phyloP scores from a whole-genome alignment of 2,329 filamentous ascomycete species.

The Hysterium pulicare region DNA sequence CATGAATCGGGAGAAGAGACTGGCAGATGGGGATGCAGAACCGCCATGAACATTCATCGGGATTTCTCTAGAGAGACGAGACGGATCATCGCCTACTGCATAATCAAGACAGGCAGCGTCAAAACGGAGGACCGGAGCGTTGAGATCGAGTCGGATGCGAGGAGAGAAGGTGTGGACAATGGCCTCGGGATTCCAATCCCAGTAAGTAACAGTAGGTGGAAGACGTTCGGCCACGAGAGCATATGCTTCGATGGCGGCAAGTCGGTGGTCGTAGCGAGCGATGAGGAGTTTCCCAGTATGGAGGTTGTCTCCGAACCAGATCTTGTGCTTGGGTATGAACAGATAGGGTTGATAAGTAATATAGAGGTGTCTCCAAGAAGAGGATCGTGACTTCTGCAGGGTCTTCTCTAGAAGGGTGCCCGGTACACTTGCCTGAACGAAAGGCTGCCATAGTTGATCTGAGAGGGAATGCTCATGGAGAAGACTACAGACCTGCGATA shows the following conservation, averaged over 20 bases:
- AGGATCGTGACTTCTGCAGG: conserved; percentile 55
- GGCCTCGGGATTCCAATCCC: conserved; percentile 63
- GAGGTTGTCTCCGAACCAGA: conserved; percentile 80
- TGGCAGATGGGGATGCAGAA: conserved; percentile 18
- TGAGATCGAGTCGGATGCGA: conserved; percentile 65
- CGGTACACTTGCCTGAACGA: conserved; percentile 68
- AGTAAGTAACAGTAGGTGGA: conserved; percentile 55
- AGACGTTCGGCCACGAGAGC: conserved; percentile 65
- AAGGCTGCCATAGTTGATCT: conserved; percentile 68
- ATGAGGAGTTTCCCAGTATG: conserved; percentile 73
- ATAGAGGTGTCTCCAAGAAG: conserved; percentile 69
- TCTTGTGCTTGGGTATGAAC: conserved; percentile 75
- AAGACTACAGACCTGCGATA: conserved; percentile 60
- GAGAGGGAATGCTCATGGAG: conserved; percentile 58
- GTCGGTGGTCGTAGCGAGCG: conserved; percentile 68
- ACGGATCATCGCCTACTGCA: conserved; percentile 16
- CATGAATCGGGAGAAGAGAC: conserved; percentile 64
- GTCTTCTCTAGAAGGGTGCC: conserved; percentile 32
- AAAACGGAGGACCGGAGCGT: conserved; percentile 61
- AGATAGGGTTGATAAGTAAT: conserved; percentile 73
- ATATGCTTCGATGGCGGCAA: conserved; percentile 77
- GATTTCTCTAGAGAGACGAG: conserved; percentile 51
- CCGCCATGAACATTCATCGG: conserved; percentile 43
- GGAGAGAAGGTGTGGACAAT: conserved; percentile 73
- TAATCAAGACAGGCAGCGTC: conserved; percentile 27